Percentiles rank a stretch among this genome's conserved stretches.
These are phyloP conservation scores for Penicillium rolfsii DNA, from an alignment of 2,329 filamentous ascomycete species.

Conservation along the genomic window DNA sequence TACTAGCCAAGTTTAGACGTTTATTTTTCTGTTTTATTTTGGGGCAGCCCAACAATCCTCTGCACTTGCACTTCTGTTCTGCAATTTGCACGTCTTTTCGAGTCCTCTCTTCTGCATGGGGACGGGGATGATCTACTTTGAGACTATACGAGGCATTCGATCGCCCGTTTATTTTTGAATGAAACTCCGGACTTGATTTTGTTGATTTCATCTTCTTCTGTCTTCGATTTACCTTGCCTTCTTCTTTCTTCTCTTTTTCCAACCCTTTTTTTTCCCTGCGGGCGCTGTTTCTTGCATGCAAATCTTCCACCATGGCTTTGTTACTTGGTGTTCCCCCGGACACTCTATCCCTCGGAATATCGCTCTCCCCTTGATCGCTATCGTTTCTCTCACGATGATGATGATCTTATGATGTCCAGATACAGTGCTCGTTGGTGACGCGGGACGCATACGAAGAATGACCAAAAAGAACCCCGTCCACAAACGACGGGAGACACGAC, in stretches of 20 bases:
- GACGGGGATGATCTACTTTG: background rate
- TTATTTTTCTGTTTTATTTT: conserved; percentile 35
- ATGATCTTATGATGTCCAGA: conserved; percentile 1
- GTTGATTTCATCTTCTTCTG: background rate
- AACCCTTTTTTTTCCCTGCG: conserved; percentile 15
- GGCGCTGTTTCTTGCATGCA: conserved; percentile 33
- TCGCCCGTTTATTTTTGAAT: conserved; percentile 1
- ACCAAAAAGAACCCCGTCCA: conserved; percentile 39
- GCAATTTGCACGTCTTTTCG: background rate
- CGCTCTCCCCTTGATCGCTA: conserved; percentile 32
- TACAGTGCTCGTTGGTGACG: conserved; percentile 27
- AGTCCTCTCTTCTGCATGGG: background rate
- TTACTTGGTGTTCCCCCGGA: conserved; percentile 25
- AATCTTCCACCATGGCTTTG: conserved; percentile 29
- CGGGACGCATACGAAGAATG: conserved; percentile 43
- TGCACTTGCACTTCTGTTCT: conserved; percentile 27
- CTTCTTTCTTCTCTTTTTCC: conserved; percentile 27
- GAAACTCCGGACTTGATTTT: conserved; percentile 19
- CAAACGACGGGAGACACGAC: conserved; percentile 40
- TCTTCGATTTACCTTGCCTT: conserved; percentile 9
- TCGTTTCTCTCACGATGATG: conserved; percentile 2
- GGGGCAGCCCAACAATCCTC: conserved; percentile 43
- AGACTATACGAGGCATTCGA: conserved; percentile 1
- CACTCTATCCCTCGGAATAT: conserved; percentile 24
- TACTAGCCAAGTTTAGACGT: conserved; percentile 45